Conservation (phyloP, 2,329 filamentous ascomycete genomes). For the Falciphora oryzae region DNA sequence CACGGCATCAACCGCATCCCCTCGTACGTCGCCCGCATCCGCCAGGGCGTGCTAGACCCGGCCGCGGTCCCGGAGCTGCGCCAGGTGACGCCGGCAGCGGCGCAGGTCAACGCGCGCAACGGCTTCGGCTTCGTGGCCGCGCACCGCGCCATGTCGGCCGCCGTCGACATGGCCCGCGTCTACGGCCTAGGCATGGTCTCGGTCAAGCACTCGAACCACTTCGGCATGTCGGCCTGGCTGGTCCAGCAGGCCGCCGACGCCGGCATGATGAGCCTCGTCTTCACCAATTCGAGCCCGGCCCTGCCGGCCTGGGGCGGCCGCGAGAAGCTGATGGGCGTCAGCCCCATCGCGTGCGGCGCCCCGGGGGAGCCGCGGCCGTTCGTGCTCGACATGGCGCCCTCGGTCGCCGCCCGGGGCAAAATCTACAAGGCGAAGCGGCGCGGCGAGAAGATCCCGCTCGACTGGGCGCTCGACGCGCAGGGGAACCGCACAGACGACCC, state of each 20-base stretch:
- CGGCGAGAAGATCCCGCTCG: slow-evolving; percentile 61
- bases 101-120: slow-evolving; percentile 23
- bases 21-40: slow-evolving; percentile 20
- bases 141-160: slow-evolving; percentile 49
- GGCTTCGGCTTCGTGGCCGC: slow-evolving; percentile 25
- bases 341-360: slow-evolving; percentile 69
- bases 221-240: slow-evolving; percentile 77
- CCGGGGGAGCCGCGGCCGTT: slow-evolving; percentile 57
- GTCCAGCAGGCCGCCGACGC: slow-evolving; percentile 72
- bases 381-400: slow-evolving; percentile 70
- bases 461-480: slow-evolving; percentile 71
- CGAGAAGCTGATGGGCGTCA: slow-evolving; percentile 66
- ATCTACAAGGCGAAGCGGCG: slow-evolving; percentile 64
- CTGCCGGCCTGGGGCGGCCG: slow-evolving; percentile 65
- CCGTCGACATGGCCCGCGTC: slow-evolving; percentile 57
- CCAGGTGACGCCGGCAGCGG: slow-evolving; percentile 22
- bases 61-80: slow-evolving; percentile 15
- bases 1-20: slow-evolving; percentile 21
- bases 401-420: slow-evolving; percentile 64
- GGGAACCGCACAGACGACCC: slow-evolving; percentile 68
- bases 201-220: slow-evolving; percentile 74
- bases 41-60: slow-evolving; percentile 18
- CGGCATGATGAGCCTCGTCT: slow-evolving; percentile 63
- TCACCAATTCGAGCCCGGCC: slow-evolving; percentile 67
- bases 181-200: slow-evolving; percentile 72